These are phyloP conservation scores for Babesia bovis DNA, from an alignment of 169 alveolate genomes.

Conservation along the genomic window DNA sequence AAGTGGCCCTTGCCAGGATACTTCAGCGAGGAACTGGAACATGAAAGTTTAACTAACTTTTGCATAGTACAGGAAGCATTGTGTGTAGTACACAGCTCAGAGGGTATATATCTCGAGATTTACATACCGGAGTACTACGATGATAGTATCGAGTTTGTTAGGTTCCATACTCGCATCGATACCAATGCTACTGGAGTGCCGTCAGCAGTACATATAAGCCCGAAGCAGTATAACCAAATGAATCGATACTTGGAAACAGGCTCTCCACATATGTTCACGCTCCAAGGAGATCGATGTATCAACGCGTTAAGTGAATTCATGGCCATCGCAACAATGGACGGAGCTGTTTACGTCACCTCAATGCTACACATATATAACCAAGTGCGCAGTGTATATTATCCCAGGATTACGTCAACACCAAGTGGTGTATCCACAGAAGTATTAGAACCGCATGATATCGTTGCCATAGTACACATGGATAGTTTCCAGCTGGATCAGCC, in stretches of 20 bases:
- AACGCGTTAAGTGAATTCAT: conserved; percentile 49
- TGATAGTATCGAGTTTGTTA: not conserved
- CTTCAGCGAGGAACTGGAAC: conserved; percentile 21
- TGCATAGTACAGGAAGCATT: conserved; percentile 35
- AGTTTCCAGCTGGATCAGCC: no score
- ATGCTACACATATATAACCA: conserved; percentile 38
- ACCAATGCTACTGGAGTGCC: conserved; percentile 26
- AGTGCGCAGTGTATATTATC: not conserved
- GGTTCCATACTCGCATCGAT: not conserved
- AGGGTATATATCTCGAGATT: not conserved
- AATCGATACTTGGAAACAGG: conserved; percentile 12
- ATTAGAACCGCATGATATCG: not conserved
- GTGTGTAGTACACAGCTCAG: not conserved
- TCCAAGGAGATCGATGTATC: conserved; percentile 30
- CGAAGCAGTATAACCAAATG: conserved; percentile 62
- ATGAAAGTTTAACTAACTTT: conserved; percentile 30
- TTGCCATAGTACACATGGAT: not conserved
- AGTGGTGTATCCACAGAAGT: not conserved
- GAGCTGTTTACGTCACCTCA: conserved; percentile 32
- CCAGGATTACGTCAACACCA: not conserved
- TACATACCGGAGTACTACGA: not conserved
- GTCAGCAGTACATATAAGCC: conserved; percentile 19
- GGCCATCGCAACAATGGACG: conserved; percentile 38
- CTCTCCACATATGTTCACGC: conserved; percentile 8
- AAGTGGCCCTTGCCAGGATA: conserved; percentile 23